Conservation (phyloP, 768 basidiomycete genomes). For the Sporobolomyces pararoseus region DNA sequence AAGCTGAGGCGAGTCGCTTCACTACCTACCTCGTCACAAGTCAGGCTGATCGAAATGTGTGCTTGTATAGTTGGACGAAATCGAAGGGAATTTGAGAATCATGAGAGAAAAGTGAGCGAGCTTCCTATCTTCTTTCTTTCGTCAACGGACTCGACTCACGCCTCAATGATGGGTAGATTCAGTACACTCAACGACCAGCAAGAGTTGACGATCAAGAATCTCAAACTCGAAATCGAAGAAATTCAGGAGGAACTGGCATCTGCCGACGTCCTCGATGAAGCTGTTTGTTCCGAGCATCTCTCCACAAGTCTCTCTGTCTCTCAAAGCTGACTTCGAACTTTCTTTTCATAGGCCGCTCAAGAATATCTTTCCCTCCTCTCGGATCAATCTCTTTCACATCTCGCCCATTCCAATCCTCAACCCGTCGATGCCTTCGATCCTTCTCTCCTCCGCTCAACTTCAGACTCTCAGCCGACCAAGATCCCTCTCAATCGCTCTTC, state of each 20-base stretch:
- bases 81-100: constrained; percentile 9
- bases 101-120: constrained; percentile 27
- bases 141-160: not conserved
- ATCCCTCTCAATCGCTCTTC: not conserved
- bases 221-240: constrained; percentile 29
- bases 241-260: constrained; percentile 18
- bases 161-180: constrained; percentile 18
- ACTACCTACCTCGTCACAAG: not conserved
- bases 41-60: not conserved
- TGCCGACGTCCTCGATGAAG: constrained; percentile 22
- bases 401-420: not conserved
- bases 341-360: constrained; percentile 4
- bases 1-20: constrained; percentile 14
- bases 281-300: not conserved
- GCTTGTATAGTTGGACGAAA: constrained; percentile 22
- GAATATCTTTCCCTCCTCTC: constrained; percentile 30
- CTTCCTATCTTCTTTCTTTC: not conserved
- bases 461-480: not conserved
- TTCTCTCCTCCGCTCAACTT: not conserved
- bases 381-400: not conserved
- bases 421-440: constrained; percentile 23
- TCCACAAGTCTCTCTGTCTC: not conserved
- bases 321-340: no score
- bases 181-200: constrained; percentile 1
- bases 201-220: constrained; percentile 18